Evolutionary conservation across 768 basidiomycete species (phyloP).

Genomic region (Neoboletus brunneissimus): DNA sequence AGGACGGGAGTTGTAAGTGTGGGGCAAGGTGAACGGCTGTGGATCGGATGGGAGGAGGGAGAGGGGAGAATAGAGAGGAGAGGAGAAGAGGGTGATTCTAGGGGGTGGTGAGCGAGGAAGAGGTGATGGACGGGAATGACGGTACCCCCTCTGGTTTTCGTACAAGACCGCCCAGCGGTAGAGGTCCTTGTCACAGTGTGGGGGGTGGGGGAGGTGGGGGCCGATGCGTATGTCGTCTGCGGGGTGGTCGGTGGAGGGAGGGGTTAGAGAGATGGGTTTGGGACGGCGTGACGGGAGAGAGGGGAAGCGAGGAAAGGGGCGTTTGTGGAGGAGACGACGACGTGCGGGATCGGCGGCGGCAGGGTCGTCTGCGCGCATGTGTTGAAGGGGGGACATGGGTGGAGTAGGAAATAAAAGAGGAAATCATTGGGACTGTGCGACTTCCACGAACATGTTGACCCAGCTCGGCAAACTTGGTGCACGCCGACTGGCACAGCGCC

Average conservation of each 20-base stretch:
- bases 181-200: constrained; percentile 44
- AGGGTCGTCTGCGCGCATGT: constrained; percentile 41
- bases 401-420: constrained; percentile 2
- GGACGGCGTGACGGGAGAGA: constrained; percentile 32
- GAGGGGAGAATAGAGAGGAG: constrained; percentile 65
- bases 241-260: not conserved
- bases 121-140: constrained; percentile 15
- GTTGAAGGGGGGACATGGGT: constrained; percentile 35
- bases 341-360: constrained; percentile 45
- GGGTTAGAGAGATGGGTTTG: not conserved
- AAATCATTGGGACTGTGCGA: not conserved
- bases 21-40: constrained; percentile 65
- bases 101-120: constrained; percentile 27
- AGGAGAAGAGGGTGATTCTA: constrained; percentile 64
- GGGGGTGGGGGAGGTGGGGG: constrained; percentile 18
- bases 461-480: constrained; percentile 12
- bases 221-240: constrained; percentile 34
- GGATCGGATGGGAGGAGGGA: constrained; percentile 74
- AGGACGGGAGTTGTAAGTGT: constrained; percentile 35
- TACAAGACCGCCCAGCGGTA: constrained; percentile 79
- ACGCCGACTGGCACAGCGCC: constrained; percentile 13
- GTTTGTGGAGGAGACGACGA: constrained; percentile 41
- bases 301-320: constrained; percentile 31
- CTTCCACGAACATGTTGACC: constrained; percentile 12
- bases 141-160: constrained; percentile 80